Evolutionary conservation across 208 protist species (phyloP).

Genomic region (Acanthamoeba sp.): DNA sequence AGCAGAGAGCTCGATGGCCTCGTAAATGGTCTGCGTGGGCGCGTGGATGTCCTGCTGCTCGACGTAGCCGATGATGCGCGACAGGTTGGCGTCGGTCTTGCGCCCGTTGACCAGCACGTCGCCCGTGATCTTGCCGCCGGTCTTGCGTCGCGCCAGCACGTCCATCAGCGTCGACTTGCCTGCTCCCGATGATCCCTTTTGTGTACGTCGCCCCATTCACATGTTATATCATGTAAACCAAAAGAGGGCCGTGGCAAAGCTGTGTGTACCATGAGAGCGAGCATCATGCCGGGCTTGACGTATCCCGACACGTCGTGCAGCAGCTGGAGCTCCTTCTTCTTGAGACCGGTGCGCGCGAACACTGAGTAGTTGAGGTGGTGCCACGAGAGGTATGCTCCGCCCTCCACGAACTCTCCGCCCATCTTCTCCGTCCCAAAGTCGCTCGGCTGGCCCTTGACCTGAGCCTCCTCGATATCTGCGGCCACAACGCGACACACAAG

Average conservation of each 20-base stretch:
- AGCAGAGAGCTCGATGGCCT: constrained; percentile 55
- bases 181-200: constrained; percentile 80
- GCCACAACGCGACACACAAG: no score
- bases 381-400: constrained; percentile 72
- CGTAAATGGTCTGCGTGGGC: constrained; percentile 80
- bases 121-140: constrained; percentile 78
- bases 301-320: constrained; percentile 80
- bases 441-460: not conserved
- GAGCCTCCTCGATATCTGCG: not conserved
- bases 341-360: constrained; percentile 43
- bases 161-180: constrained; percentile 84
- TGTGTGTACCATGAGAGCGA: constrained; percentile 77
- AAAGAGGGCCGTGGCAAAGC: not conserved
- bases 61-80: constrained; percentile 79
- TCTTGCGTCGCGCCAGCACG: constrained; percentile 81
- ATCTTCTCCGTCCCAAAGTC: not conserved
- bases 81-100: constrained; percentile 58
- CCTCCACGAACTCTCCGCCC: constrained; percentile 42
- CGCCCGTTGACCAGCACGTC: constrained; percentile 81
- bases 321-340: constrained; percentile 71
- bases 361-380: constrained; percentile 80
- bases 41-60: constrained; percentile 81
- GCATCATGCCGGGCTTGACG: constrained; percentile 84
- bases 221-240: not conserved
- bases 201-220: no score